These are phyloP conservation scores for Aspergillus neoniger DNA, from an alignment of 2,329 filamentous ascomycete genomes.

Conservation along the genomic window DNA sequence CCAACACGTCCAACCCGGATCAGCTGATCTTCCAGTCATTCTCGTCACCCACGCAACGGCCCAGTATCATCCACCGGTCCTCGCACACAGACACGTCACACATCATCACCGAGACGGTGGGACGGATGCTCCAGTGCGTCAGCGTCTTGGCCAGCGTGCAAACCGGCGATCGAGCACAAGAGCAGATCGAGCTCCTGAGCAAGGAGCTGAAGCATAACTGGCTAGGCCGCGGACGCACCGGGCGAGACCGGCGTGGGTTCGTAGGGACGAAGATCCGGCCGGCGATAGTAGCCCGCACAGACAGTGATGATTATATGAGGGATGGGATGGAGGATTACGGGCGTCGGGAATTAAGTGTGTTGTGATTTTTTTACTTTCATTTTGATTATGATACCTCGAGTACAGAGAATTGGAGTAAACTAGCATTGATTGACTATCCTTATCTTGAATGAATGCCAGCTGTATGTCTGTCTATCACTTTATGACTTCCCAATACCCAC, in stretches of 20 bases:
- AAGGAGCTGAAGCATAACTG: slow-evolving; percentile 94
- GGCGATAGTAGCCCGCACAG: slow-evolving; percentile 29
- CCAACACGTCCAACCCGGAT: slow-evolving; percentile 67
- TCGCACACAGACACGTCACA: slow-evolving; percentile 50
- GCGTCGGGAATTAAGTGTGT: neutral
- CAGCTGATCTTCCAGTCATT: slow-evolving; percentile 47
- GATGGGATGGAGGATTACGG: neutral
- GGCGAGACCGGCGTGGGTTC: slow-evolving; percentile 84
- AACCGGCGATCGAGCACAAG: slow-evolving; percentile 70
- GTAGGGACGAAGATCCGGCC: slow-evolving; percentile 66
- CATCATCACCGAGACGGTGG: slow-evolving; percentile 92
- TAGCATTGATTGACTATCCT: no score
- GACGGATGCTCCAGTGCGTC: slow-evolving; percentile 93
- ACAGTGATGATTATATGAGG: slow-evolving; percentile 30
- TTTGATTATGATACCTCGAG: neutral
- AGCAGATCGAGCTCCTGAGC: slow-evolving; percentile 78
- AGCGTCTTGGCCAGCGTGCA: slow-evolving; percentile 81
- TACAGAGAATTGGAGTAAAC: no score
- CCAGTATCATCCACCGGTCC: slow-evolving; percentile 36
- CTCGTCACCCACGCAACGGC: slow-evolving; percentile 40
- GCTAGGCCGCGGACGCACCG: slow-evolving; percentile 86
- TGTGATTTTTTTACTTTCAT: neutral
- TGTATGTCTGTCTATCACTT: no score
- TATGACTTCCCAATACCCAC: no score
- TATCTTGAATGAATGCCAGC: no score